phyloP scores from a whole-genome alignment of 2,329 filamentous ascomycete genomes.

The Paracoccidioides brasiliensis region DNA sequence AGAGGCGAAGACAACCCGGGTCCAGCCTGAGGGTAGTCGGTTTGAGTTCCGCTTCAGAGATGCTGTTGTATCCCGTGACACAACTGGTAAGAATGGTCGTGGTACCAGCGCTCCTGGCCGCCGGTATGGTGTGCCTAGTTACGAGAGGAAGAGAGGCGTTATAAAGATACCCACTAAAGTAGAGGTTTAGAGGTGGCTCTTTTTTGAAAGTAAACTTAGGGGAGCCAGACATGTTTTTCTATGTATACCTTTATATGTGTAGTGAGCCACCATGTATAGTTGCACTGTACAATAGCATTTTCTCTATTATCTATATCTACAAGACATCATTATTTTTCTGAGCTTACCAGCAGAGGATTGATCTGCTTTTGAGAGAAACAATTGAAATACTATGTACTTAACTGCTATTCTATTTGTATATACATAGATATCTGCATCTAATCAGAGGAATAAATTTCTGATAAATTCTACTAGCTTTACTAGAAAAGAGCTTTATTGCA shows the following conservation, averaged over 20 bases:
- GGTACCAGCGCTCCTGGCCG: slow-evolving; percentile 41
- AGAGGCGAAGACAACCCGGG: slow-evolving; percentile 32
- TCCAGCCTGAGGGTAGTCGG: slow-evolving; percentile 35
- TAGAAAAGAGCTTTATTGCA: no score
- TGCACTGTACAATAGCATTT: background rate
- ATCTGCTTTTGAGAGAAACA: background rate
- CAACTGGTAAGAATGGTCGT: slow-evolving; percentile 42
- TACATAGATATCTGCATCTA: background rate
- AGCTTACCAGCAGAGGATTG: background rate
- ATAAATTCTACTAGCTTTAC: no score
- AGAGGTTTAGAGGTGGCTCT: slow-evolving; percentile 28
- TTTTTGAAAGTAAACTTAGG: background rate
- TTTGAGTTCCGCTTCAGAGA: slow-evolving; percentile 51
- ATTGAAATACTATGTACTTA: background rate
- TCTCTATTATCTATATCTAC: no score
- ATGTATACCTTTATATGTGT: background rate
- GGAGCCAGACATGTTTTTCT: background rate
- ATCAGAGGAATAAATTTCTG: no score
- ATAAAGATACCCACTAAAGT: slow-evolving; percentile 52
- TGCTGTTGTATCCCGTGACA: slow-evolving; percentile 39
- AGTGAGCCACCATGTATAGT: background rate
- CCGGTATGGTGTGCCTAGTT: slow-evolving; percentile 48
- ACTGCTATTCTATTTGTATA: background rate
- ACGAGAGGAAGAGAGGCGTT: slow-evolving; percentile 49
- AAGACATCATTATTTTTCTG: background rate